Evolutionary conservation across 2,329 filamentous ascomycete genomes (phyloP), one percentile per base, ranked within the genome.

Genomic region (Elsinoe fawcettii): DNA sequence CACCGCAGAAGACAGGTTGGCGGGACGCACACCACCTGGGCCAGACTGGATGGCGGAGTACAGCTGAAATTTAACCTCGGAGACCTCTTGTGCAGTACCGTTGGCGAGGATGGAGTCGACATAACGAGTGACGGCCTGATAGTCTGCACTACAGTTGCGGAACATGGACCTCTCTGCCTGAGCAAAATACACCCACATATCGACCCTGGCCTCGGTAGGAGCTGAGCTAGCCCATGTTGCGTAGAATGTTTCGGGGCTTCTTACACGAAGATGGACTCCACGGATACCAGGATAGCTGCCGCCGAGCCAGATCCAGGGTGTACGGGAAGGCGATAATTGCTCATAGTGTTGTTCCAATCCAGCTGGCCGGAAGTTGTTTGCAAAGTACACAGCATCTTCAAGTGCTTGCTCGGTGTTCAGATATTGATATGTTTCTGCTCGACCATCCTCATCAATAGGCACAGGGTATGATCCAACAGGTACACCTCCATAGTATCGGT

Each of bases 231-330:
- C 60, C 59, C 60, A 65, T 20, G 53, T 55, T 11, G 63, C 63
- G 51, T 58, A 63, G 39, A 63, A 63, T 1, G 59, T 61, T 39
- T 63, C 63, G 1, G 63, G 63, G 41, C 63, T 64, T 1, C 61
- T 58, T 3, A 63, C 58, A 9, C 63, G 60, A 36, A 62, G 59
- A 34, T 60, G 49, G 5, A 60, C 62, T 18, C 49, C 62, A 5
- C 61, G 57, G 34, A 60, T 59, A 25, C 63, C 63, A 9, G 63
- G 61, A 51, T 65, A 63, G 12, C 57, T 60, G 5, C 63, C 63
- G 11, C 63, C 63, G 5, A 64, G 34, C 58, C 56, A 63, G 18
- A 65, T 57, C 63, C 63, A 64, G 5, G 63, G 62, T 1, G 63
- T 63, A 9, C 56, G 23, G 0, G 51, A 23, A 7, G 62, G 62